Base-by-base conservation (phyloP, 2,329 filamentous ascomycete species). In the Salinomyces thailandicus region DNA sequence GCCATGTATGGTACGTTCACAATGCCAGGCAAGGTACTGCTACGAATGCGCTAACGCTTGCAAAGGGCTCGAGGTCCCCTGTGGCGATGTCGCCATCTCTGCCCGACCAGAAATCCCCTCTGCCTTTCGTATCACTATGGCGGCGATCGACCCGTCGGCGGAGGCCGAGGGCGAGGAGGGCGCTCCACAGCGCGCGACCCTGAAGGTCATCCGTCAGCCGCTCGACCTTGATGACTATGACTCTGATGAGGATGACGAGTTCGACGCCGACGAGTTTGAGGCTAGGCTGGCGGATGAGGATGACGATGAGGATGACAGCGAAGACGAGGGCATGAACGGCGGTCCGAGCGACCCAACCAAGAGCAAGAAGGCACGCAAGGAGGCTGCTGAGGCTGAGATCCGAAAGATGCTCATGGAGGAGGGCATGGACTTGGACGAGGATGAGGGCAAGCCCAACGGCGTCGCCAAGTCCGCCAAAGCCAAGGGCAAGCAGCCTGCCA, bases 71-170 rank as follows among this genome's bases (percentile, higher is more conserved):
- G 33, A 39, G 33, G 33, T 39, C 16, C 37, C 37, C 8, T 17
- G 18, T 18, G 85, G 82, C 58, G 84, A 85, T 64, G 69, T 85
- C 60, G 69, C 91, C 61, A 77, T 95, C 53, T 81, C 85, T 49
- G 85, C 84, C 39, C 69, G 78, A 46, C 72, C 79, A 46, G 79
- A 89, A 50, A 80, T 89, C 54, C 83, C 84, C 58, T 84, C 85
- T 43, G 83, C 83, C 61, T 93, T 95, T 68, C 85, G 85, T 61
- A 85, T 98, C 58, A 96, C 87, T 55, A 98, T 98, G 91, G 91
- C 93, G 55, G 91, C 91, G 48, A 81, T 98, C 61, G 89, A 98
- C 61, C 91, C 91, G 40, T 85, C 77, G 55, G 83, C 83, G 53
- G 71, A 77, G 48, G 56, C 64, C 17, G 60, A 64, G 48, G 55